phyloP scores from a whole-genome alignment of 805 yeast genomes.

The Suhomyces sp. region DNA sequence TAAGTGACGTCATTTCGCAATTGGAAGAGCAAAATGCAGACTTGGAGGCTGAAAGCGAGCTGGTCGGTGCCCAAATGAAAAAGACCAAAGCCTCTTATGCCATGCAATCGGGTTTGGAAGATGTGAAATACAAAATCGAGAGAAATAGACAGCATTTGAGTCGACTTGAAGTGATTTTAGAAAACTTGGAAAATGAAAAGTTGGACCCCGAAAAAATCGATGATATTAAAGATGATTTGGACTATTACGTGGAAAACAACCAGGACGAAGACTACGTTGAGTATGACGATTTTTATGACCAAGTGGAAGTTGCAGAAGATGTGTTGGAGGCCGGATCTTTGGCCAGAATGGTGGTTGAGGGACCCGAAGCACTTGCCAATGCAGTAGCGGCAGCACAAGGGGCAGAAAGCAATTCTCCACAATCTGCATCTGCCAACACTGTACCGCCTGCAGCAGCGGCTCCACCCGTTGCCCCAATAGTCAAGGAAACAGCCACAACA shows the following conservation, averaged over 20 bases:
- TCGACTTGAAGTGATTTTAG: conserved; percentile 72
- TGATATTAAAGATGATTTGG: conserved; percentile 82
- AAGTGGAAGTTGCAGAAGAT: conserved; percentile 59
- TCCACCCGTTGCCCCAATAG: neutral
- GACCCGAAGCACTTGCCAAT: conserved; percentile 2
- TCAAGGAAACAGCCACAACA: conserved; percentile 1
- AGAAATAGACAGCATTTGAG: conserved; percentile 78
- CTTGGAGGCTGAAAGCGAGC: conserved; percentile 63
- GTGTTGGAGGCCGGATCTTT: conserved; percentile 25
- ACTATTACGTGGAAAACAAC: conserved; percentile 89
- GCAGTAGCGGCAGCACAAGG: conserved; percentile 6
- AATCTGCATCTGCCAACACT: neutral
- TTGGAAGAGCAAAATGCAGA: conserved; percentile 77
- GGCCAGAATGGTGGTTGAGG: conserved; percentile 20
- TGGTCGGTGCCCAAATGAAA: conserved; percentile 33
- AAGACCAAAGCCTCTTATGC: conserved; percentile 44
- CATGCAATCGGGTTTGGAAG: conserved; percentile 56
- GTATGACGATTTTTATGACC: conserved; percentile 90
- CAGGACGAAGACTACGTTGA: conserved; percentile 91
- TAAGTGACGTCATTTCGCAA: conserved; percentile 72
- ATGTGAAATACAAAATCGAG: conserved; percentile 58
- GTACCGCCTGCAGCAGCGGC: conserved; percentile 8
- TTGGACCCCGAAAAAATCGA: conserved; percentile 75
- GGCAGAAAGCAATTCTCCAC: conserved; percentile 1
- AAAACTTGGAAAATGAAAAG: conserved; percentile 75